Conservation (phyloP, 73 alveolate species). For the Paramecium sonneborni region DNA sequence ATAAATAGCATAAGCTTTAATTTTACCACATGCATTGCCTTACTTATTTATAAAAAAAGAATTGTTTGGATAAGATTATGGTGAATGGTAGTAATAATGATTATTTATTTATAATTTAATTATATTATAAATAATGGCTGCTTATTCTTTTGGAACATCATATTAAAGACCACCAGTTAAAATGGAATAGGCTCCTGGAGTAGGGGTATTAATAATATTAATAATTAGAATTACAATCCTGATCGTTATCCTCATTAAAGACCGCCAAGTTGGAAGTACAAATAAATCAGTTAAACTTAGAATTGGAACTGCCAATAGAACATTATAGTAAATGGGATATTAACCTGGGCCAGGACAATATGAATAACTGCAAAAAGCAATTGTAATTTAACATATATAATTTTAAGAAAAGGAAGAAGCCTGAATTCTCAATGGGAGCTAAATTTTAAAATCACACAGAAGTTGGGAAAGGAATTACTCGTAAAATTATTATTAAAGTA, state of each 20-base stretch:
- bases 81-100: background rate
- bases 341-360: slow-evolving; percentile 45
- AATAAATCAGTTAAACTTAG: background rate
- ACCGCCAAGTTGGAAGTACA: slow-evolving; percentile 46
- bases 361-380: background rate
- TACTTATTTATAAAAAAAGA: background rate
- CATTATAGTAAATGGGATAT: background rate
- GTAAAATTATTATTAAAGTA: background rate
- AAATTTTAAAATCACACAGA: background rate
- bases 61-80: background rate
- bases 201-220: slow-evolving; percentile 11
- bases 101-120: background rate
- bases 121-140: background rate
- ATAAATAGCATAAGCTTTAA: too few relatives aligned
- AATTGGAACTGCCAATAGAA: slow-evolving; percentile 17
- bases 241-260: background rate
- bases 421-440: slow-evolving; percentile 46
- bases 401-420: slow-evolving; percentile 9
- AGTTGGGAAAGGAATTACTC: background rate
- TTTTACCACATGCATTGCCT: too few relatives aligned
- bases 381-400: background rate
- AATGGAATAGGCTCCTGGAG: slow-evolving; percentile 36
- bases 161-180: background rate
- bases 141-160: slow-evolving; percentile 47
- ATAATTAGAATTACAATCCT: slow-evolving; percentile 14